Base-by-base conservation (phyloP, 2,329 filamentous ascomycete species). In the Sarocladiaceae sp. region DNA sequence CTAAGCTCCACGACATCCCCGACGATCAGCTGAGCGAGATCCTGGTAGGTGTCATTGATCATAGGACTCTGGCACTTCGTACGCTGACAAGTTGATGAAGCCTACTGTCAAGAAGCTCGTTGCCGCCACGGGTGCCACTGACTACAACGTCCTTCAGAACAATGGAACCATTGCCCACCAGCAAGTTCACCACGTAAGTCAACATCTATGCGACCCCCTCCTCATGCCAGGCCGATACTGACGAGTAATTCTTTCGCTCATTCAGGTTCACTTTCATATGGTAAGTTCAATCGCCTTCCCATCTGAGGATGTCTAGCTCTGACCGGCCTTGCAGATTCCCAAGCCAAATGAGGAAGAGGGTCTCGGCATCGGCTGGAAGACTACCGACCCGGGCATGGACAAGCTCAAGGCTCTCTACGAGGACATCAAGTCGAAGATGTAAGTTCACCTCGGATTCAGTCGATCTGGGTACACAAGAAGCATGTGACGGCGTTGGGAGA, bases 81-180 rank as follows among this genome's bases (percentile, higher is more conserved):
- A 20, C 17, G 25, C 20, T 49, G 7, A 5, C 48, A 22, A 20
- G 12, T 25, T 53, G 37, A 50, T 13, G 2, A 12, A 71, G 69
- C 69, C 69, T 42, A 65, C 64, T 15, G 86, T 90, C 46, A 97
- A 96, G 80, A 93, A 88, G 70, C 82, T 99, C 46, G 91, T 87
- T 47, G 71, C 76, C 18, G 93, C 91, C 25, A 84, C 82, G 3
- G 89, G 89, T 33, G 85, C 87, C 3, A 74, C 77, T 50, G 81
- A 97, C 69, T 99, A 90, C 78, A 99, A 99, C 66, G 81, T 99
- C 47, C 75, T 99, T 54, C 94, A 99, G 75, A 99, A 99, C 74
- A 99, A 99, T 65, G 94, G 94, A 50, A 77, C 82, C 20, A 82
- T 93, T 63, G 94, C 94, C 17, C 94, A 99, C 70, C 94, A 97